Conservation (phyloP, 257 asterid genomes). For the Primulina eburnea region DNA sequence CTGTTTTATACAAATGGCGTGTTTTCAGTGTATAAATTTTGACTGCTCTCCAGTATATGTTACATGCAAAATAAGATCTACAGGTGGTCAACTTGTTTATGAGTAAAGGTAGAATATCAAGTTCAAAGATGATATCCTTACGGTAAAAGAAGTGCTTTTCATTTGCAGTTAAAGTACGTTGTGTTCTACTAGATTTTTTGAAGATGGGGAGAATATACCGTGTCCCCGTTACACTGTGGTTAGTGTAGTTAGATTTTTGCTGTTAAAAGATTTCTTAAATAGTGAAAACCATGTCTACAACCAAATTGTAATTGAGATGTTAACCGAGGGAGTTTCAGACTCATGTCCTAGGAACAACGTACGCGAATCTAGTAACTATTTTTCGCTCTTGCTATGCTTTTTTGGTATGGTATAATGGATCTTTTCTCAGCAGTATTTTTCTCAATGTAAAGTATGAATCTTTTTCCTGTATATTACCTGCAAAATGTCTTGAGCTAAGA, state of each 20-base stretch:
- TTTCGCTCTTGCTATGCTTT: not conserved
- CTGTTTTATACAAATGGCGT: too few species aligned
- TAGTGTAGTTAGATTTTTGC: not conserved
- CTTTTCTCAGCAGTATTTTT: not conserved
- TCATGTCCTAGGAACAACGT: not conserved
- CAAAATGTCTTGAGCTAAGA: not conserved
- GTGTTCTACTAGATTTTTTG: not conserved
- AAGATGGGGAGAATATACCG: too few species aligned
- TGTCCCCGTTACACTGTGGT: not conserved
- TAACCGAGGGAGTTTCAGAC: not conserved
- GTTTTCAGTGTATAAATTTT: not conserved
- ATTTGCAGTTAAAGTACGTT: not conserved
- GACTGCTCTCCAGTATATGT: not conserved
- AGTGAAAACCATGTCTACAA: not conserved
- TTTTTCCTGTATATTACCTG: slow-evolving; percentile 4
- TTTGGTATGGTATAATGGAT: not conserved
- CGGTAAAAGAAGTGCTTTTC: not conserved
- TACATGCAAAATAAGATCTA: not conserved
- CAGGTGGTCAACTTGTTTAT: not conserved
- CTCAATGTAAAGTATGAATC: slow-evolving; percentile 4
- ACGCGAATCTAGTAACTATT: not conserved
- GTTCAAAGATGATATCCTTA: not conserved
- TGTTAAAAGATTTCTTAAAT: not conserved
- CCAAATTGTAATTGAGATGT: not conserved
- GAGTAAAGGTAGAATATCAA: not conserved